A percentile compares a stretch with the other conserved stretches of the same genome.
Conservation (phyloP, 2,329 filamentous ascomycete genomes). For the Fusarium incarnatum region DNA sequence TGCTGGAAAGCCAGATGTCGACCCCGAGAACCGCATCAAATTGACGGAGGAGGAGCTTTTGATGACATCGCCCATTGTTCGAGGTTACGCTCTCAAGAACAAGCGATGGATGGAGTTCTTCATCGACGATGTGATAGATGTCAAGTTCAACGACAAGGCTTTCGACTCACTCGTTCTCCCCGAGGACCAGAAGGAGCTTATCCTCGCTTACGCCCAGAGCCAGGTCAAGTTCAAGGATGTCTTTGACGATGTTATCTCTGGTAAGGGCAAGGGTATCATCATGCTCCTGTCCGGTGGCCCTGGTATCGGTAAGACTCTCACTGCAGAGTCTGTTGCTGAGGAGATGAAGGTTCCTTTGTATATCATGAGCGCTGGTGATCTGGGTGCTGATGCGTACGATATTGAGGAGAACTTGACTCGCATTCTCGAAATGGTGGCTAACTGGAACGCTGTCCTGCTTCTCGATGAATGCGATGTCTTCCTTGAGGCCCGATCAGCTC, state of each 20-base stretch:
- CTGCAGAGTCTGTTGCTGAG: slow-evolving; percentile 63
- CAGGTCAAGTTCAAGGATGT: slow-evolving; percentile 56
- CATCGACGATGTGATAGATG: slow-evolving; percentile 58
- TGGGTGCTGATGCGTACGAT: slow-evolving; percentile 73
- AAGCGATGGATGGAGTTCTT: slow-evolving; percentile 64
- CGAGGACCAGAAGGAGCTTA: slow-evolving; percentile 62
- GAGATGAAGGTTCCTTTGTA: slow-evolving; percentile 62
- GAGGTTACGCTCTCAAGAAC: slow-evolving; percentile 62
- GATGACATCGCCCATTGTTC: slow-evolving; percentile 55
- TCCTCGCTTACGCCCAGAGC: slow-evolving; percentile 62
- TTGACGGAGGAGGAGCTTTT: slow-evolving; percentile 56
- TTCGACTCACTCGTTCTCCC: slow-evolving; percentile 64
- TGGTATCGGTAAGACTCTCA: slow-evolving; percentile 63
- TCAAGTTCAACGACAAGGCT: slow-evolving; percentile 61
- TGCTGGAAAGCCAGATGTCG: background rate
- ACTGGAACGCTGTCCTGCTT: slow-evolving; percentile 56
- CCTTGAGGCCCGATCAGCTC: slow-evolving; percentile 52
- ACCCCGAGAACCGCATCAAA: slow-evolving; percentile 34
- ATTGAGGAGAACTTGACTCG: slow-evolving; percentile 70
- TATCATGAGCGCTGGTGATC: slow-evolving; percentile 71
- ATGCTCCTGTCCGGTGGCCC: slow-evolving; percentile 61
- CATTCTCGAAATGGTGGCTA: slow-evolving; percentile 73
- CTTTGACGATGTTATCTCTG: slow-evolving; percentile 65
- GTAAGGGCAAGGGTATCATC: slow-evolving; percentile 64
- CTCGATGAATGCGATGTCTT: slow-evolving; percentile 57